Evolutionary conservation across 768 basidiomycete species (phyloP), one percentile per base, ranked within the genome.

Genomic region (Leucosporidium creatinivorum): DNA sequence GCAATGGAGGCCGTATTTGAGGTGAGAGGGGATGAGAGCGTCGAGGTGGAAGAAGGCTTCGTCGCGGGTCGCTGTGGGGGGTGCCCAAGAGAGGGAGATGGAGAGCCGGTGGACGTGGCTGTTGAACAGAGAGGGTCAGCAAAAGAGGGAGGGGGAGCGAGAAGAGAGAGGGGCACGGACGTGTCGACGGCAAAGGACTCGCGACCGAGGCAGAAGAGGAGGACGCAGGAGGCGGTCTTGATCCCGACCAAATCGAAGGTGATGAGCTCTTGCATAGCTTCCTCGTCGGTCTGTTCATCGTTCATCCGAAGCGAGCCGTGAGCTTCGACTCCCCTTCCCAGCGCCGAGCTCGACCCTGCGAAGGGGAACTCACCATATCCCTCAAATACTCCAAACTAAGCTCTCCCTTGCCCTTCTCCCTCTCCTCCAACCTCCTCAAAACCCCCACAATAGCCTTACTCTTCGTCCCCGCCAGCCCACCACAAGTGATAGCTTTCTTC

Each of bases 121-220:
- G 66, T 57, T 6, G 15, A 23, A 10, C 18, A 23, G 47, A 44
- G 39, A 23, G 21, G 30, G 30, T 25, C 4, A 2, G 8, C 26
- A 4, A 48, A 13, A 18, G 21, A 19, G 21, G 23, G 13, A n/a
- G 1, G 23, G 25, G 7, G 17, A 21, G n/a, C n/a, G n/a, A n/a
- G n/a, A n/a, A 21, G 47, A 48, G 54, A 15, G 31, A 60, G 23
- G n/a, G 26, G 26, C 19, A 26, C 72, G n/a, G 25, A 73, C 68
- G 74, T 76, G 61, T 76, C 75, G 39, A 76, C 73, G 1, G 75
- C 75, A 50, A 76, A 74, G 8, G 69, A 72, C 18, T 73, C 68
- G 15, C 75, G 63, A 0, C 70, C 66, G 66, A 76, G 62, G 62
- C 70, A 73, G 66, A 76, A 73, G 1, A 76, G 67, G 12, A 74